Base-by-base conservation (phyloP, 179 eudicot genomes). In the Corrigiola litoralis region DNA sequence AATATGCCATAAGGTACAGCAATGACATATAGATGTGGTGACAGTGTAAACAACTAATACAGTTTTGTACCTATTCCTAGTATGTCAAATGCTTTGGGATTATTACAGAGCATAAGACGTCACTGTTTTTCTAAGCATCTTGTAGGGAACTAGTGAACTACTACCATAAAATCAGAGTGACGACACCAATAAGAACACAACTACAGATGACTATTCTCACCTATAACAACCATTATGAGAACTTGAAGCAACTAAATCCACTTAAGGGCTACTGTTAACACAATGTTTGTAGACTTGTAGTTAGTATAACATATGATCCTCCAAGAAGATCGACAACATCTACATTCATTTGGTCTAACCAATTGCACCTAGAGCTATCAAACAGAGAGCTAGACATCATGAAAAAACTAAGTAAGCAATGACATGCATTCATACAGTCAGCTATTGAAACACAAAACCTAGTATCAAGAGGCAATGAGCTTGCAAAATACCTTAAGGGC, bases 401-500 rank as follows among this genome's bases (percentile, higher is more conserved):
- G 16, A 47, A 41, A 3, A 51, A 50, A 40, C n/a, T 18, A 41
- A 34, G 37, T 24, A 25, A 11, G 13, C 42, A 27, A 54, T 14
- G 23, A 45, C 37, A 57, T 32, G 61, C 41, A 58, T 50, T 33
- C 34, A 33, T 34, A 63, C 41, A 33, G 33, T 64, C 9, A 48
- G 45, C 47, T 51, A n/a, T n/a, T n/a, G n/a, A n/a, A n/a, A n/a
- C 8, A 41, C 23, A 33, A 61, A 33, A 20, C 24, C 42, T 5
- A 16, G 13, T 36, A 18, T 21, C 42, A 59, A 17, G 27, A 37
- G 57, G 45, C 20, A 27, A 38, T 23, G 4, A 61, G 24, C 40
- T 8, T 25, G 48, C 17, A 48, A 66, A 42, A 68, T 77, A 87
- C 99, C 97, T 94, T 94, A 20, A 90, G 83, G 18, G 96, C 95